These are phyloP conservation scores for Eucalyptus marginata DNA, from an alignment of 345 rosid species.

Conservation along the genomic window DNA sequence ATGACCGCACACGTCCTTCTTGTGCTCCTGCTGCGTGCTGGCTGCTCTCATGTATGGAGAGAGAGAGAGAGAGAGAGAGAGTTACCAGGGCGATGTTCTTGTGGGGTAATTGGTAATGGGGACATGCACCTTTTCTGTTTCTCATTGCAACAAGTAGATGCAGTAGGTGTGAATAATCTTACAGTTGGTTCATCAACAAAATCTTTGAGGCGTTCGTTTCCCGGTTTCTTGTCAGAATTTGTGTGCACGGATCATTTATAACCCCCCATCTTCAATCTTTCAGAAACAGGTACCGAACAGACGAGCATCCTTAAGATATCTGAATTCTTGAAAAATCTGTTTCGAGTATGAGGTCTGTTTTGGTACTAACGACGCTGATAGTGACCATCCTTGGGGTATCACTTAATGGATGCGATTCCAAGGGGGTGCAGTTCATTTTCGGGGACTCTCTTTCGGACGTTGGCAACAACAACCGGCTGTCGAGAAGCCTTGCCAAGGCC, in stretches of 20 bases:
- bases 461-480: constrained; percentile 67
- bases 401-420: constrained; percentile 32
- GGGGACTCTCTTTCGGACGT: constrained; percentile 94
- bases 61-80: background rate
- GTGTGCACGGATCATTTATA: background rate
- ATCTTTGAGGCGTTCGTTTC: background rate
- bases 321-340: background rate
- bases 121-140: background rate
- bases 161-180: constrained; percentile 10
- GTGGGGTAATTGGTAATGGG: background rate
- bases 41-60: background rate
- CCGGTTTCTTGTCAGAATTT: background rate
- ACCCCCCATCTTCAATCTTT: background rate
- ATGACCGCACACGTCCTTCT: background rate
- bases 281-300: background rate
- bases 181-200: constrained; percentile 11
- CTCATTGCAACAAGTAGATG: constrained; percentile 6
- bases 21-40: background rate
- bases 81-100: background rate
- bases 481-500: constrained; percentile 71
- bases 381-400: constrained; percentile 11
- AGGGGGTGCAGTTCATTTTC: constrained; percentile 84
- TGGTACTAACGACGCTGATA: background rate
- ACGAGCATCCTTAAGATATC: background rate
- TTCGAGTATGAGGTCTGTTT: constrained; percentile 14